A percentile compares a stretch with the other conserved stretches of the same genome.
These are phyloP conservation scores for Phaeosphaeria sp. DNA, from an alignment of 2,329 filamentous ascomycete genomes.

Conservation along the genomic window DNA sequence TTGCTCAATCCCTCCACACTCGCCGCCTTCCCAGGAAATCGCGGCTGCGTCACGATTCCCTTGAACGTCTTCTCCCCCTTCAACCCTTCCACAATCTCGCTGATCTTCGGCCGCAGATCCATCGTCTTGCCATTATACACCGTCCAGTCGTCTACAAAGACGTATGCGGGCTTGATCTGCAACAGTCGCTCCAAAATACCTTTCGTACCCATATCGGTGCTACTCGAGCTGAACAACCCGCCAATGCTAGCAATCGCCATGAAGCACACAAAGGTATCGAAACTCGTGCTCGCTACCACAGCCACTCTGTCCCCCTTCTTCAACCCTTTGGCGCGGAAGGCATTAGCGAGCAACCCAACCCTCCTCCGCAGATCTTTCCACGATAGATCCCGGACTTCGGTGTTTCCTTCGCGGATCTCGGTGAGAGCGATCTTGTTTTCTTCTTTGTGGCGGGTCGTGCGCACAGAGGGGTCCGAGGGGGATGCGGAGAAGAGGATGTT, in stretches of 20 bases:
- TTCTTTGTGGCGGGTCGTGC: constrained; percentile 69
- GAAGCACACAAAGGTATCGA: constrained; percentile 76
- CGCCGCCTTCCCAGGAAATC: constrained; percentile 65
- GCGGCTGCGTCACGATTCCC: constrained; percentile 69
- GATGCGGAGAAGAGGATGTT: constrained; percentile 72
- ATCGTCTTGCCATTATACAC: constrained; percentile 80
- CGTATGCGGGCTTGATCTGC: constrained; percentile 77
- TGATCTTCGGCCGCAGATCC: constrained; percentile 76
- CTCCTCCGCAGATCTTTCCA: constrained; percentile 71
- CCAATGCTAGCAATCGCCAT: constrained; percentile 74
- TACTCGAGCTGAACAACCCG: constrained; percentile 76
- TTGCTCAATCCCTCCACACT: constrained; percentile 63
- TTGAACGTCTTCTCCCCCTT: constrained; percentile 65
- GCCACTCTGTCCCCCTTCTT: constrained; percentile 76
- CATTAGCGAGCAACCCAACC: constrained; percentile 67
- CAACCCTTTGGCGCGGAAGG: constrained; percentile 71
- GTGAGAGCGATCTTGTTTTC: constrained; percentile 74
- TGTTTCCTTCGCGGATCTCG: constrained; percentile 73
- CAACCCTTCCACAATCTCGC: constrained; percentile 69
- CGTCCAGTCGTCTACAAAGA: constrained; percentile 85
- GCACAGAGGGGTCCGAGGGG: constrained; percentile 52
- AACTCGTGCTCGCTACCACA: constrained; percentile 75
- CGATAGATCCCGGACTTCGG: constrained; percentile 60
- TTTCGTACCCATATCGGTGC: constrained; percentile 83
- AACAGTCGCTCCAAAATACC: constrained; percentile 76